A percentile compares a stretch with the other conserved stretches of the same genome.
Conservation (phyloP, 139 green algal genomes). For the Edaphochlamys debaryana region DNA sequence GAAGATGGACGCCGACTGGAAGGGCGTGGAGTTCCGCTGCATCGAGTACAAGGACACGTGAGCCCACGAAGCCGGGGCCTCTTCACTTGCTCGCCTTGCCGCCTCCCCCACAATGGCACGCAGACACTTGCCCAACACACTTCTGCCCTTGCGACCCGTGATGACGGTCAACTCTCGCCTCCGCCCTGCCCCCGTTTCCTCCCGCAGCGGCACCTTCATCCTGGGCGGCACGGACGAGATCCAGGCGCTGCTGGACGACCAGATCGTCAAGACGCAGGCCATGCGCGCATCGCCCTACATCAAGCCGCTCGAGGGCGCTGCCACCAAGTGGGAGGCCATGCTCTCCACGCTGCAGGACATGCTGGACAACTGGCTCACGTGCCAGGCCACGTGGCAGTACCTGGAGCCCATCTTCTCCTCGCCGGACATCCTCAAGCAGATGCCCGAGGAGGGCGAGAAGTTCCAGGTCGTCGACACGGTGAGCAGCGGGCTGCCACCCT, state of each 20-base stretch:
- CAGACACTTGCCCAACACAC: too few species aligned
- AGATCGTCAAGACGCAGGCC: slow-evolving; percentile 78
- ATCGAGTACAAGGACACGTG: slow-evolving; percentile 83
- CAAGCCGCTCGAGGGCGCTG: slow-evolving; percentile 72
- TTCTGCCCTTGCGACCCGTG: too few species aligned
- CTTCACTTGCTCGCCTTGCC: too few species aligned
- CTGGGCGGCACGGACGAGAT: slow-evolving; percentile 85
- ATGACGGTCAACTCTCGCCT: too few species aligned
- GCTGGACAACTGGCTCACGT: slow-evolving; percentile 86
- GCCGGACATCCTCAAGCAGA: slow-evolving; percentile 90
- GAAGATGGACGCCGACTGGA: slow-evolving; percentile 85
- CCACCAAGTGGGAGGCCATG: slow-evolving; percentile 69
- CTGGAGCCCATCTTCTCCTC: slow-evolving; percentile 88
- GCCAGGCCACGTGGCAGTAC: slow-evolving; percentile 88
- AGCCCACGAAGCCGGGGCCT: too few species aligned
- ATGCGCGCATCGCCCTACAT: slow-evolving; percentile 87
- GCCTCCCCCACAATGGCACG: too few species aligned
- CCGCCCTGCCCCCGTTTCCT: not conserved
- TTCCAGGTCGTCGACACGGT: slow-evolving; percentile 72
- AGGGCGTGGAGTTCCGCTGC: slow-evolving; percentile 72
- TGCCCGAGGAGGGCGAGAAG: slow-evolving; percentile 88
- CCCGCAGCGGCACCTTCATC: slow-evolving; percentile 60
- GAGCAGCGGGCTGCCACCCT: too few species aligned
- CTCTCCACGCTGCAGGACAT: slow-evolving; percentile 76
- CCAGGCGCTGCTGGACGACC: slow-evolving; percentile 82